Evolutionary conservation across 2,329 filamentous ascomycete genomes (phyloP), one percentile per base, ranked within the genome.

Genomic region (Beauveria pseudobassiana): DNA sequence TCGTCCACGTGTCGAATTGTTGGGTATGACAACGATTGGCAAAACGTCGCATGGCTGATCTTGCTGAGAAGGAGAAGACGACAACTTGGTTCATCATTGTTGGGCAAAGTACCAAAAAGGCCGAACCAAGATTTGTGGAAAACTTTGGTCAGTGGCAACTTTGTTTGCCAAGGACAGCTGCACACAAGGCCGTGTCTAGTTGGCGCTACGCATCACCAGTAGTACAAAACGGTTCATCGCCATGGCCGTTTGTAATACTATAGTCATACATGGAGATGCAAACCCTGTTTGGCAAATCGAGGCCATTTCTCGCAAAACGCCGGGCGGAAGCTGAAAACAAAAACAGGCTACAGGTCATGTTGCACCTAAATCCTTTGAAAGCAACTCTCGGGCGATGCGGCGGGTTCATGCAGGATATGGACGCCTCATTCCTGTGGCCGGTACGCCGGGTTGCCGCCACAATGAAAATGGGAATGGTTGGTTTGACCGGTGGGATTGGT

Each of bases 251-350:
- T 14, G 57, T 52, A 52, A 59, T 51, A n/a, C 12, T 22, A 16
- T 16, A 53, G 40, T 46, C 57, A 59, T 46, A n/a, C 49, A 59
- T 46, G 48, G 48, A 34, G 57, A 59, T 52, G 57, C 14, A 26
- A 40, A 24, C 22, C 9, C 24, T 3, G n/a, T 56, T 46, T n/a
- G 20, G 20, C 22, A 16, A 56, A 46, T 38, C 12, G 28, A 5
- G 16, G 20, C 20, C 22, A 20, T 16, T 42, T 18, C 18, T 57
- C 40, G 9, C 54, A 38, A 38, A 12, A 49, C 26, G 53, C 53
- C 24, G 30, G 52, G 52, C 52, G 28, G 24, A 3, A 46, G 54
- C 54, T 57, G 54, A 16, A 57, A 20, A 34, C 38, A 22, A 38
- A 12, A 18, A 5, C 51, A 30, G 18, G 26, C 26, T 46, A 20